A percentile compares a stretch with the other conserved stretches of the same genome.
phyloP scores from a whole-genome alignment of 768 basidiomycete genomes.

The Auricularia auricula-judae region DNA sequence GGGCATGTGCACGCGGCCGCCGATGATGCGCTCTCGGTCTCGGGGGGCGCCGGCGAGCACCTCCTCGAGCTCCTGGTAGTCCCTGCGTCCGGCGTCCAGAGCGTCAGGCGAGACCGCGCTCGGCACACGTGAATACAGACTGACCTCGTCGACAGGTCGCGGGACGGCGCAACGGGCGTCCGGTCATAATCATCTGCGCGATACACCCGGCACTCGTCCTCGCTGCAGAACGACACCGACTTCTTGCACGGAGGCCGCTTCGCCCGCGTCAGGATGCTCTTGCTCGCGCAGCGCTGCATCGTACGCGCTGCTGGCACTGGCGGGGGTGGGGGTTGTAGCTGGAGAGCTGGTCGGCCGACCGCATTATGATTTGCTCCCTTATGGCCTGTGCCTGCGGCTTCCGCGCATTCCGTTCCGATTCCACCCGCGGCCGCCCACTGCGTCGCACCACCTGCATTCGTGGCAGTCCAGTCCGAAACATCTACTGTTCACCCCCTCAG shows the following conservation, averaged over 20 bases:
- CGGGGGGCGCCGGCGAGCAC: neutral
- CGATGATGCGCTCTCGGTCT: neutral
- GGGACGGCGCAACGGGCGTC: neutral
- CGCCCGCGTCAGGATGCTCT: neutral
- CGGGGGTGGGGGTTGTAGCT: no score
- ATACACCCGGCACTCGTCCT: neutral
- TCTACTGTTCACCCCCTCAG: no score
- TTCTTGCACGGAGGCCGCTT: neutral
- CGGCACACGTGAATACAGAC: neutral
- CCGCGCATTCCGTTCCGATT: no score
- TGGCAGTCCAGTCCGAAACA: no score
- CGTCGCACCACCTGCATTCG: no score
- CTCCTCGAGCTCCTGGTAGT: slow-evolving; percentile 1
- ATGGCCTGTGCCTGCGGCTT: no score
- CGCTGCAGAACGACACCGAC: slow-evolving; percentile 1
- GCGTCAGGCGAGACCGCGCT: neutral
- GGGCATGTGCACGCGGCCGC: neutral
- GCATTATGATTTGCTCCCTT: no score
- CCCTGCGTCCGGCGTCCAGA: neutral
- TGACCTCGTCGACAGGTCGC: neutral
- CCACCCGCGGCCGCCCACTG: no score
- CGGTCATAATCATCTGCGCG: neutral
- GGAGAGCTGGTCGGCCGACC: no score
- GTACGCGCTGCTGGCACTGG: no score
- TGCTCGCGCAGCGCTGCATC: neutral